Evolutionary conservation across 805 yeast genomes (phyloP), one percentile per base, ranked within the genome.

Genomic region (Komagataella pastoris): DNA sequence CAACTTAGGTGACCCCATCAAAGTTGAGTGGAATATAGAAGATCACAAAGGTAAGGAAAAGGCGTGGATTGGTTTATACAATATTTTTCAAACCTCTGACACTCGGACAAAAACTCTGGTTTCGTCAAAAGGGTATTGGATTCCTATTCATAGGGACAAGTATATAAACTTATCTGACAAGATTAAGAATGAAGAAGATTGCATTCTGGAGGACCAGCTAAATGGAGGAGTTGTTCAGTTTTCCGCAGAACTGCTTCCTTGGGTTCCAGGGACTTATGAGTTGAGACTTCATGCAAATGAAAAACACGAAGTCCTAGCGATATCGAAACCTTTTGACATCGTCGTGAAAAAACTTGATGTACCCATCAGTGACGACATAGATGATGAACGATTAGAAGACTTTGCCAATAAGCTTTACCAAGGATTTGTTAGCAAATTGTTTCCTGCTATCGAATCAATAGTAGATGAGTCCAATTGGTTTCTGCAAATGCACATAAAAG

Each of bases 11-110:
- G 63, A 69, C 6, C 77, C 84, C 2, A 73, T 86, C 23, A 61
- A 61, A 18, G 74, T 83, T 3, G 59, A 65, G 18, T 86, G 85
- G 82, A 61, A 64, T 24, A 68, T 82, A 0, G 83, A 86, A 1
- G 67, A 18, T 8, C 47, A 51, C 24, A 44, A 50, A 17, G 17
- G 76, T 55, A 66, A 77, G 17, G 53, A 65, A 0, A 72, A 69
- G 47, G 90, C 85, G 61, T 86, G 95, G 95, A 74, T 86, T 56
- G 95, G 93, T 1, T 64, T 86, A 30, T 86, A 86, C 65, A 76
- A 77, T 51, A 74, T 83, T 7, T 67, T 77, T 23, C 84, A 77
- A 54, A 79, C 86, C 17, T 75, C 80, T 3, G 69, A 69, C 43
- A 76, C 82, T 18, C 71, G 80, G 51, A 72, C 72, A 46, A 72